These are phyloP conservation scores for Auriscalpium vulgare DNA, from an alignment of 768 basidiomycete species.

Conservation along the genomic window DNA sequence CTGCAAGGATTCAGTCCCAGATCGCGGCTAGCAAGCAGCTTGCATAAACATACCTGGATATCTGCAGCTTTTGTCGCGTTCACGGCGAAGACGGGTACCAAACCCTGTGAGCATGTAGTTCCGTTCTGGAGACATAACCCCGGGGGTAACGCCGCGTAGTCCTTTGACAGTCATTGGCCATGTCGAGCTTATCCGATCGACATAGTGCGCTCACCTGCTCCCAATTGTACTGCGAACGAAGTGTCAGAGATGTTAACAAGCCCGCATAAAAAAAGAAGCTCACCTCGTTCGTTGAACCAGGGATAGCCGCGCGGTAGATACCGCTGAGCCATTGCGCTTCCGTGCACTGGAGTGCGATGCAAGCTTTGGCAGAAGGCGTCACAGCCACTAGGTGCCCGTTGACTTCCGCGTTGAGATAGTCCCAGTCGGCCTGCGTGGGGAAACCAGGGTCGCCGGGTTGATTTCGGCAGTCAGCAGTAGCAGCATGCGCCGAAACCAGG, in stretches of 20 bases:
- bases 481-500: too few species aligned
- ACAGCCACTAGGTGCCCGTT: slow-evolving; percentile 3
- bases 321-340: slow-evolving; percentile 9
- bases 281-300: slow-evolving; percentile 11
- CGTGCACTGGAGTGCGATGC: slow-evolving; percentile 5
- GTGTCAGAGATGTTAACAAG: neutral
- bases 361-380: slow-evolving; percentile 8
- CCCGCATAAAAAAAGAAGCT: neutral
- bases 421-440: slow-evolving; percentile 5
- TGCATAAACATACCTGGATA: slow-evolving; percentile 5
- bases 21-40: neutral
- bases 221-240: neutral
- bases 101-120: slow-evolving; percentile 9
- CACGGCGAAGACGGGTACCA: slow-evolving; percentile 11
- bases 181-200: too few species aligned
- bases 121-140: slow-evolving; percentile 7
- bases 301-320: slow-evolving; percentile 8
- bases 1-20: slow-evolving; percentile 9
- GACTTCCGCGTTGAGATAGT: slow-evolving; percentile 6
- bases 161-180: neutral
- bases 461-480: slow-evolving; percentile 7
- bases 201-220: neutral
- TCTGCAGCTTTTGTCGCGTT: slow-evolving; percentile 6
- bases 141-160: neutral
- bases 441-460: slow-evolving; percentile 9